phyloP scores from a whole-genome alignment of 495 filamentous ascomycete genomes.

The Annulohypoxylon maeteangense region DNA sequence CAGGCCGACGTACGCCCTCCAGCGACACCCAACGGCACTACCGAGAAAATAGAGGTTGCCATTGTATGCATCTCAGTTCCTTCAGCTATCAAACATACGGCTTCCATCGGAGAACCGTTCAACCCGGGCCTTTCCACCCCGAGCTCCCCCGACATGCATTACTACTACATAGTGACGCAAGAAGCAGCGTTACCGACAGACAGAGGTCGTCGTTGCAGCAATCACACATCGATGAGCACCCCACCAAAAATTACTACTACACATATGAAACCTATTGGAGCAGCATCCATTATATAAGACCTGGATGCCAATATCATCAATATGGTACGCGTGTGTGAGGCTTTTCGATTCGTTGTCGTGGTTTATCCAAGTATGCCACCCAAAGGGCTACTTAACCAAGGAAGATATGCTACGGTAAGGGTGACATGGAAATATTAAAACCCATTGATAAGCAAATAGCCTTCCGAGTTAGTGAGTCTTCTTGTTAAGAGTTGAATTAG shows the following conservation, averaged over 20 bases:
- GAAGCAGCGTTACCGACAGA: conserved; percentile 20
- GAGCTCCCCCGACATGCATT: conserved; percentile 16
- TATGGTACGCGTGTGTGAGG: conserved; percentile 4
- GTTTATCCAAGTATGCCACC: background rate
- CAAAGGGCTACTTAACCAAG: background rate
- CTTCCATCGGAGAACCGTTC: conserved; percentile 3
- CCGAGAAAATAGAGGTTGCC: background rate
- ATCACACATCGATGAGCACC: conserved; percentile 19
- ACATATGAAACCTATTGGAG: conserved; percentile 2
- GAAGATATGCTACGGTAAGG: background rate
- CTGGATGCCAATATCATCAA: background rate
- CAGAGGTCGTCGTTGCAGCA: conserved; percentile 20
- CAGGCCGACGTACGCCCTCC: background rate
- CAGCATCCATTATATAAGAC: conserved; percentile 21
- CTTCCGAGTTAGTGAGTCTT: background rate
- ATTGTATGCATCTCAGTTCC: background rate
- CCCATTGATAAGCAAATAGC: background rate
- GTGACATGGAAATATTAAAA: background rate
- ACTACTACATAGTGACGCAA: conserved; percentile 27
- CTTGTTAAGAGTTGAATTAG: background rate
- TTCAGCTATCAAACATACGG: background rate
- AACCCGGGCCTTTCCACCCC: conserved; percentile 16
- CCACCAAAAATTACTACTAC: conserved; percentile 14
- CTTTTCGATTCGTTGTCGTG: background rate
- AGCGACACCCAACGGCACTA: background rate